These are phyloP conservation scores for Cynara cardunculus DNA, from an alignment of 129 eudicot species.

Conservation along the genomic window DNA sequence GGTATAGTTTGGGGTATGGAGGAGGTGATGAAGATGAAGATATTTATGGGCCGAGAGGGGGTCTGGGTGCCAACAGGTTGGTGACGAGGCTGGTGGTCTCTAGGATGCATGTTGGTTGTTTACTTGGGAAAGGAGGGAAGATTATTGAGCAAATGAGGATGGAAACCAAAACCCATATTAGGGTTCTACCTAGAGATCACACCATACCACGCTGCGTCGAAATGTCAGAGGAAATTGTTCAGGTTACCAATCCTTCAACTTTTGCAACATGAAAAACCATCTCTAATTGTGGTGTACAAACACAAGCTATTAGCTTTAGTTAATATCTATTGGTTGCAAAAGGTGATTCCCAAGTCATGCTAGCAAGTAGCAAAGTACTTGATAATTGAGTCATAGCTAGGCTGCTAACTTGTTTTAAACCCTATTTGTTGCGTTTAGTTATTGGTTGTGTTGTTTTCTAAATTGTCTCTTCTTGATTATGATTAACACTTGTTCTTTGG, in stretches of 20 bases:
- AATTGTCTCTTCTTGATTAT: neutral
- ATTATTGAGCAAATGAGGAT: constrained; percentile 98
- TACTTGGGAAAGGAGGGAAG: constrained; percentile 97
- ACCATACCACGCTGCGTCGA: constrained; percentile 82
- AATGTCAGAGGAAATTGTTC: constrained; percentile 95
- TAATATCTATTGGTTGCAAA: neutral
- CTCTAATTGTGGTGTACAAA: neutral
- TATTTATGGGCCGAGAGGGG: constrained; percentile 42
- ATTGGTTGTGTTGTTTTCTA: neutral
- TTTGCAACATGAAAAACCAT: neutral
- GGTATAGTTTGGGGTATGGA: constrained; percentile 34
- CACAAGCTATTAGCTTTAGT: neutral
- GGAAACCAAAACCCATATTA: constrained; percentile 93
- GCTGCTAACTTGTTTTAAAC: constrained; percentile 7
- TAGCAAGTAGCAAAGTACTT: neutral
- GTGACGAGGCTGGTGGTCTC: constrained; percentile 91
- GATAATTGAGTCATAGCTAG: neutral
- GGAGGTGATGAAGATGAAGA: constrained; percentile 47
- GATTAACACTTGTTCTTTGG: neutral
- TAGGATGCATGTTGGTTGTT: constrained; percentile 89
- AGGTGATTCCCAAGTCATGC: neutral
- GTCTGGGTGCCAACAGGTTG: constrained; percentile 44
- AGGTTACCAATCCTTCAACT: constrained; percentile 42
- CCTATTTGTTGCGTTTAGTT: neutral
- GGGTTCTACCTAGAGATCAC: constrained; percentile 93